These are phyloP conservation scores for Berberis thunbergii DNA, from an alignment of 164 flowering plant genomes.

Conservation along the genomic window DNA sequence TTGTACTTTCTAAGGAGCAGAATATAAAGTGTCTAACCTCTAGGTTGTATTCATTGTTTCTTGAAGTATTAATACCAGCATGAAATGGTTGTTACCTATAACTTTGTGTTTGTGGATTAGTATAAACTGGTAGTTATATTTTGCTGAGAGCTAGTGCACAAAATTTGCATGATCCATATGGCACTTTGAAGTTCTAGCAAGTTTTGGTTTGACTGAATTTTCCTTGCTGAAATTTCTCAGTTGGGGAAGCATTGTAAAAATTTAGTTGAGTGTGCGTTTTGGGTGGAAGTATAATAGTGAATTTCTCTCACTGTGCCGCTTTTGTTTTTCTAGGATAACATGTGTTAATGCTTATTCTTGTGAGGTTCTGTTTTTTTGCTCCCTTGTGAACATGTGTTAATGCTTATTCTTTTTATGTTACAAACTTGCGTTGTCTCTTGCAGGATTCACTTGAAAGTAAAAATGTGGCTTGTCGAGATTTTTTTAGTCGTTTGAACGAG, in stretches of 20 bases:
- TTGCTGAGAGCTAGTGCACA: too few species aligned
- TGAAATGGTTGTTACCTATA: not conserved
- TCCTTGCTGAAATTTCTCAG: too few species aligned
- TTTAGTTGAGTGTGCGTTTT: not conserved
- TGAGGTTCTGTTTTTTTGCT: not conserved
- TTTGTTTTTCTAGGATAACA: not conserved
- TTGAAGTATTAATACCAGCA: too few species aligned
- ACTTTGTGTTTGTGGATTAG: not conserved
- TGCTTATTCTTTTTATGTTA: not conserved
- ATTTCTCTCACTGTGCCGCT: too few species aligned
- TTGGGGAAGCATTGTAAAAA: too few species aligned
- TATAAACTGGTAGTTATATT: not conserved
- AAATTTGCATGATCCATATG: too few species aligned
- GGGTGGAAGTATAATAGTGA: not conserved
- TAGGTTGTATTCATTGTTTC: not conserved
- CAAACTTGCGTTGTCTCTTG: conserved; percentile 7
- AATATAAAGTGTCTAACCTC: not conserved
- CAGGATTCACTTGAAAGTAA: conserved; percentile 74
- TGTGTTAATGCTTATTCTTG: not conserved
- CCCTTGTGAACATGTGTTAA: too few species aligned
- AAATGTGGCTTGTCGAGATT: conserved; percentile 53
- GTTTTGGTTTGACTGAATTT: too few species aligned
- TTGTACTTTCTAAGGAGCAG: not conserved
- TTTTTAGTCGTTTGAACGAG: conserved; percentile 54
- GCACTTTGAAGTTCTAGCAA: too few species aligned